A percentile compares a stretch with the other conserved stretches of the same genome.
phyloP scores from a whole-genome alignment of 2,329 filamentous ascomycete species.

The Fusarium sp. region DNA sequence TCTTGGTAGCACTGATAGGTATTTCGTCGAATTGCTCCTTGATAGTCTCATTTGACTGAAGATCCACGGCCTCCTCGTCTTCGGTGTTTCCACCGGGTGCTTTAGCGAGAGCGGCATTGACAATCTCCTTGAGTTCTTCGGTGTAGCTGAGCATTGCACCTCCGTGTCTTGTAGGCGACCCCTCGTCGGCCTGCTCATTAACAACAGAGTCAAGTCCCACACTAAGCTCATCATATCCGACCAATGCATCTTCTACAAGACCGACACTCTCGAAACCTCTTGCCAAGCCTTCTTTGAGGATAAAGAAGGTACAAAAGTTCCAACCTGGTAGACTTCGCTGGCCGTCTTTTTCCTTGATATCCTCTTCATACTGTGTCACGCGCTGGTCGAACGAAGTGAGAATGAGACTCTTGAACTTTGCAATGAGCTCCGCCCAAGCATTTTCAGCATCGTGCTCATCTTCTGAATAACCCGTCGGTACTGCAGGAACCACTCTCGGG shows the following conservation, averaged over 20 bases:
- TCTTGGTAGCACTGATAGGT: slow-evolving; percentile 72
- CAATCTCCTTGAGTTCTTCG: slow-evolving; percentile 74
- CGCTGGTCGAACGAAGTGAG: slow-evolving; percentile 89
- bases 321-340: slow-evolving; percentile 90
- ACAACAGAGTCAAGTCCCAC: slow-evolving; percentile 87
- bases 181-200: slow-evolving; percentile 73
- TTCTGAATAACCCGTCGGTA: slow-evolving; percentile 74
- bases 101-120: slow-evolving; percentile 62
- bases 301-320: slow-evolving; percentile 99
- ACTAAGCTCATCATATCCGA: slow-evolving; percentile 93
- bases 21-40: slow-evolving; percentile 65
- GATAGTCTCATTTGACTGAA: slow-evolving; percentile 57
- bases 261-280: slow-evolving; percentile 96
- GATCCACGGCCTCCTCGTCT: slow-evolving; percentile 59
- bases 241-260: slow-evolving; percentile 91
- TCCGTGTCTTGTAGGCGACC: slow-evolving; percentile 72
- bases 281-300: slow-evolving; percentile 94
- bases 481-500: slow-evolving; percentile 71
- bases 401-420: slow-evolving; percentile 88
- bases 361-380: slow-evolving; percentile 95
- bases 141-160: slow-evolving; percentile 79
- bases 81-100: slow-evolving; percentile 47
- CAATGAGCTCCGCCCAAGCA: slow-evolving; percentile 85
- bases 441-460: slow-evolving; percentile 80
- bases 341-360: slow-evolving; percentile 92